Base-by-base conservation (phyloP, 108 stramenopile genomes). In the Cyclotella sp. region DNA sequence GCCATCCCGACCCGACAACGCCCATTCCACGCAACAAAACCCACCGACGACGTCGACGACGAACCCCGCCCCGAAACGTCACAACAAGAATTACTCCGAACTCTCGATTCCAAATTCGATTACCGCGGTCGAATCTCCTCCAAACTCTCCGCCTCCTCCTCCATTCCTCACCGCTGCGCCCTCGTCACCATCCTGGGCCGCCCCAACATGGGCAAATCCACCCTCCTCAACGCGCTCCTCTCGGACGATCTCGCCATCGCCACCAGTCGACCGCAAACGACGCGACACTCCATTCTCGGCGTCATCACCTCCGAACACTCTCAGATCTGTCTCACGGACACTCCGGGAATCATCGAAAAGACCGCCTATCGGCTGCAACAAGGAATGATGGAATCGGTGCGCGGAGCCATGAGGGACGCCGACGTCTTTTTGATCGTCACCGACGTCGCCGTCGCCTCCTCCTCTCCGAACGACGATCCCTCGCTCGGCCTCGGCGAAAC, bases 181-280 rank as follows among this genome's bases (percentile, higher is more conserved):
- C 71, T 72, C 12, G 9, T 72, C 9, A 72, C 71, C 12, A 72
- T 72, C 26, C 28, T 72, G 0, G 71, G 97, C 9, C 84, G 89
- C n/a, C 94, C 97, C 64, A 97, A 97, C 74, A 94, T 96, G 91
- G 97, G 97, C 18, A 97, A 97, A 68, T 89, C 88, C 16, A 97
- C 97, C 0, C 63, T 97, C 19, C 67, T 96, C 65, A 97, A 97
- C 75, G 90, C 91, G 0, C 76, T 97, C 40, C 58, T 97, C 27
- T 72, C 89, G 63, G 84, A 92, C 53, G 70, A 85, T 51, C 72
- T 97, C 28, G 92, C 90, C 79, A 89, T 94, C 70, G 87, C 94
- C 26, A 95, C 94, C 11, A 65, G 72, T 21, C 87, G 94, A 55
- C 95, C 95, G 0, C 97, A 97, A 75, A 97, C 97, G 27, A 97